Base-by-base conservation (phyloP, 1,284 basidiomycete genomes). In the Ganoderma lucidum region DNA sequence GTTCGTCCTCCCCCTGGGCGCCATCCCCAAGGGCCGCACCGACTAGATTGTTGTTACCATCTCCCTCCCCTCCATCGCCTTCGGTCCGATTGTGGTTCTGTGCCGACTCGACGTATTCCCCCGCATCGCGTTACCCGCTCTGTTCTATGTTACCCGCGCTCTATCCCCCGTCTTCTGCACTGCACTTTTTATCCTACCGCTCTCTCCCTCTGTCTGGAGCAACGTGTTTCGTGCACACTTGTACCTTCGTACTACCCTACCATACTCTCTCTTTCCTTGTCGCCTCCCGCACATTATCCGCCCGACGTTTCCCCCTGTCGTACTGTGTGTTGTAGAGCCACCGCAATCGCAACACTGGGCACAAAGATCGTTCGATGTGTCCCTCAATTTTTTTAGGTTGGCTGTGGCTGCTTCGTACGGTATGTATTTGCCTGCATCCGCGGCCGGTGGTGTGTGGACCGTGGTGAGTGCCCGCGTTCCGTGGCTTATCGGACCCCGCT, bases 1-100 rank as follows among this genome's bases (percentile, higher is more conserved):
- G 76, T 83, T 88, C 76, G 78, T 75, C 6, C 82, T 91, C 30
- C 91, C 91, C 0, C 72, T 87, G 64, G 88, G 88, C 55, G 69
- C 70, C 59, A 78, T 80, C 55, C 78, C 80, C 62, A 77, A 76
- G 73, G 75, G 77, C 64, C 66, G 70, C 53, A 59, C 70, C 37
- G 72, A 71, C n/a, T 73, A 64, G 53, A 39, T 58, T 37, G 23
- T 23, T 23, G 23, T 23, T 23, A 23, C 23, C 23, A 23, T 23
- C 23, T 23, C 23, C 23, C 41, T 42, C 41, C 30, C 14, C 45
- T n/a, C 9, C 23, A 8, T 19, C 5, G 4, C 48, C 9, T 28
- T 28, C 48, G 48, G 28, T 28, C 45, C 45, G 6, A n/a, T n/a
- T 48, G 14, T 28, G 45, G 8, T 48, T n/a, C 8, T 48, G 45